These are phyloP conservation scores for Fusarium sambucinum DNA, from an alignment of 2,329 filamentous ascomycete species.

Conservation along the genomic window DNA sequence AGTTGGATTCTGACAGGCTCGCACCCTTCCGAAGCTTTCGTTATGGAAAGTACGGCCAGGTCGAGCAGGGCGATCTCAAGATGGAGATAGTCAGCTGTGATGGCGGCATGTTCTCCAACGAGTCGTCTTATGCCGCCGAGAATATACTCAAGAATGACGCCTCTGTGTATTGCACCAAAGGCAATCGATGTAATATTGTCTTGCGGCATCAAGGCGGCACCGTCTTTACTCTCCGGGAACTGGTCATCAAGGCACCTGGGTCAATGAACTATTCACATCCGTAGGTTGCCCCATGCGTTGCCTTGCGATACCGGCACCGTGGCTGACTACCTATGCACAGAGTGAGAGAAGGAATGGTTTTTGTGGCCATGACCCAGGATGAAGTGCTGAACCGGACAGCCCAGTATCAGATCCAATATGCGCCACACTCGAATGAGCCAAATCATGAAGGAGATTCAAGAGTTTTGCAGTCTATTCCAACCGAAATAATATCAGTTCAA, in stretches of 20 bases:
- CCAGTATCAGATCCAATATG: conserved; percentile 79
- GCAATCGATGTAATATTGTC: conserved; percentile 88
- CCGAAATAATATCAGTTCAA: conserved; percentile 63
- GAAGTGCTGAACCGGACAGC: conserved; percentile 79
- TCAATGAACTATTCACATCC: conserved; percentile 82
- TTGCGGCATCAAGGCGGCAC: conserved; percentile 83
- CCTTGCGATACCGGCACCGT: conserved; percentile 21
- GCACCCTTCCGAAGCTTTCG: conserved; percentile 70
- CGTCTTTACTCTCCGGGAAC: conserved; percentile 84
- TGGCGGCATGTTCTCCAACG: conserved; percentile 77
- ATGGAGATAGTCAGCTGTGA: conserved; percentile 95
- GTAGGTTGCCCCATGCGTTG: conserved; percentile 65
- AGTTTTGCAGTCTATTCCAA: conserved; percentile 39
- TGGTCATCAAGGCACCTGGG: conserved; percentile 88
- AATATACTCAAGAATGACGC: conserved; percentile 87
- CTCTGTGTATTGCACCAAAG: conserved; percentile 90
- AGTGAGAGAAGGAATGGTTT: conserved; percentile 91
- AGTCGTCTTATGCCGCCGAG: conserved; percentile 74
- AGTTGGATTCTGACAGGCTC: conserved; percentile 73
- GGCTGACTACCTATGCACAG: conserved; percentile 59
- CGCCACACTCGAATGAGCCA: conserved; percentile 44
- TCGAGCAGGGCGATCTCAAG: conserved; percentile 81
- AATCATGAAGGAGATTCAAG: conserved; percentile 37
- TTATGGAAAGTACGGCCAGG: conserved; percentile 89
- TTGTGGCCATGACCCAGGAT: conserved; percentile 86